Evolutionary conservation across 2,329 filamentous ascomycete genomes (phyloP), one percentile per base, ranked within the genome.

Genomic region (Bipolaris cookei): DNA sequence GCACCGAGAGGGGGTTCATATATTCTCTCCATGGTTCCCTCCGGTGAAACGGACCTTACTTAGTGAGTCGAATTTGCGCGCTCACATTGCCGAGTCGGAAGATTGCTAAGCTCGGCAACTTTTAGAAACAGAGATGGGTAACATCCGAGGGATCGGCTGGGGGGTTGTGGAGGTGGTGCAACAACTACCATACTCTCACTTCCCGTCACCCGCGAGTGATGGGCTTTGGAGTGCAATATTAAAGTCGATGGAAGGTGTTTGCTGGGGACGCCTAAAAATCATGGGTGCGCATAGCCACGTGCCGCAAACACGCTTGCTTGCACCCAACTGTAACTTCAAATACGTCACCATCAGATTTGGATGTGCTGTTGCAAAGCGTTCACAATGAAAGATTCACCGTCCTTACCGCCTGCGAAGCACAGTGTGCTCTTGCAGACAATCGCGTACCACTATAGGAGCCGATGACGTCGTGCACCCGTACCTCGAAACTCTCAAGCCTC

Each of bases 101-200:
- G 20, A 35, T 20, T 62, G 60, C 61, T 71, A 72, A 71, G 69
- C 69, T 72, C 70, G 70, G 69, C 52, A 69, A 66, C 60, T 59
- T 60, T 62, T 18, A 54, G 54, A 30, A 53, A 51, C 43, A 55
- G 45, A 61, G 59, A 62, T 51, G 45, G 50, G 56, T 52, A 63
- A 67, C 58, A 70, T 66, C 68, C 68, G 66, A 68, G 67, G 67
- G 50, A 54, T 38, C 45, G 56, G 25, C 35, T 39, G 50, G 50
- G 28, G 51, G 42, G 30, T 18, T 51, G 56, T 53, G 51, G 56
- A 50, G 34, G 42, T 52, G 13, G 28, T 39, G 14, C 20, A 47
- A 46, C 48, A 13, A 34, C 39, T 14, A 34, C 43, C 6, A 39
- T 50, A 38, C 25, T 28, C 21, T 41, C 41, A 34, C 32, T 6